A percentile compares a stretch with the other conserved stretches of the same genome.
phyloP scores from a whole-genome alignment of 176 grass and related monocot genomes.

The Lolium perenne region DNA sequence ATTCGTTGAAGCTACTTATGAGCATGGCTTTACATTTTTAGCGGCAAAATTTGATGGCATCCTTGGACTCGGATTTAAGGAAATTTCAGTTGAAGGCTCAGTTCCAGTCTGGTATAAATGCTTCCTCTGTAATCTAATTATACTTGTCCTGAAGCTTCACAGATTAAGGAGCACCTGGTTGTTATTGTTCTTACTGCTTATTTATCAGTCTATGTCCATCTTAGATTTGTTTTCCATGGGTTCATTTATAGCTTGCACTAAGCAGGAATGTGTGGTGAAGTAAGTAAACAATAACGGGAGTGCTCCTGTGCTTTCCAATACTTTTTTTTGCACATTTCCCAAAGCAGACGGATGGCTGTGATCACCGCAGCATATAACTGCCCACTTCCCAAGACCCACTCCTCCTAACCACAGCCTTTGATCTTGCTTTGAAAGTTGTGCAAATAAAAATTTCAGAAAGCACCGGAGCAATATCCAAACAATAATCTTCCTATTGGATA shows the following conservation, averaged over 20 bases:
- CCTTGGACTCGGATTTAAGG: constrained; percentile 92
- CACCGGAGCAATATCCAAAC: too few relatives aligned
- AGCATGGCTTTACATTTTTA: constrained; percentile 75
- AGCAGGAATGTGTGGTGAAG: too few relatives aligned
- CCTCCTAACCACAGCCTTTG: too few relatives aligned
- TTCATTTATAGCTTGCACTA: background rate
- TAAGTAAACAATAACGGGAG: background rate
- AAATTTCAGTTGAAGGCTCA: constrained; percentile 84
- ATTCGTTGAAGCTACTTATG: constrained; percentile 90
- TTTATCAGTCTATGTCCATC: background rate
- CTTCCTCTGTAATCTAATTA: background rate
- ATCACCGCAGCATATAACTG: too few relatives aligned
- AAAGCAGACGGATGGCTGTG: too few relatives aligned
- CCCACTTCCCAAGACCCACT: too few relatives aligned
- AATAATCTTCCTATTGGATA: background rate
- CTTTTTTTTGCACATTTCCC: too few relatives aligned
- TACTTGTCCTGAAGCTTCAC: background rate
- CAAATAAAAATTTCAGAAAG: too few relatives aligned
- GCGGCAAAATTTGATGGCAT: constrained; percentile 91
- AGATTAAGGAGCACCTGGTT: constrained; percentile 2
- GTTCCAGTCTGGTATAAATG: constrained; percentile 74
- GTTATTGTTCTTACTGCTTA: background rate
- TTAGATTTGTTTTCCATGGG: background rate
- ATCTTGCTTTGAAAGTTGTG: too few relatives aligned
- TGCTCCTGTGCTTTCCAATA: too few relatives aligned